phyloP scores from a whole-genome alignment of 345 rosid species.

The Salix udensis region DNA sequence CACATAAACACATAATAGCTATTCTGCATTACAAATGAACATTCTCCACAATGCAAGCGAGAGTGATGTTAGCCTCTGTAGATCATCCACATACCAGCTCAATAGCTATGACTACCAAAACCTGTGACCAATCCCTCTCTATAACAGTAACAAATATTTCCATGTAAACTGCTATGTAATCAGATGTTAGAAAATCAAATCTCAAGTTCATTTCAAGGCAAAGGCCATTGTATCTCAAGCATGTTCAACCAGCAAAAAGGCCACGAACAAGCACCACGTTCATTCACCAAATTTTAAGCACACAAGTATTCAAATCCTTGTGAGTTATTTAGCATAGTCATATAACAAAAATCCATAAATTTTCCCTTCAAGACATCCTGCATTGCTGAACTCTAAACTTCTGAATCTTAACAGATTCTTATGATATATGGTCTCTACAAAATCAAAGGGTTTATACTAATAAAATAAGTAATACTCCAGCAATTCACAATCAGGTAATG shows the following conservation, averaged over 20 bases:
- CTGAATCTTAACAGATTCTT: neutral
- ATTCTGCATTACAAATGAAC: too few species aligned
- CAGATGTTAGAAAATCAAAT: neutral
- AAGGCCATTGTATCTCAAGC: neutral
- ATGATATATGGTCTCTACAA: neutral
- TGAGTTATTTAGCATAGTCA: neutral
- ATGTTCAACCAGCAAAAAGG: neutral
- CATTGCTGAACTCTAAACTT: neutral
- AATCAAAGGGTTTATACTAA: neutral
- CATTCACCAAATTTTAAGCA: neutral
- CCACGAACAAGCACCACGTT: neutral
- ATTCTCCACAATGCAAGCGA: neutral
- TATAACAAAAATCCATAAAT: neutral
- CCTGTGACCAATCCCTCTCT: neutral
- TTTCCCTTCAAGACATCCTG: neutral
- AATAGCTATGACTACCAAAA: neutral
- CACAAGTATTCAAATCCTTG: neutral
- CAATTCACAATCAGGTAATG: conserved; percentile 14
- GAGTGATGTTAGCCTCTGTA: neutral
- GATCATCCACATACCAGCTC: neutral
- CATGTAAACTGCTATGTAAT: neutral
- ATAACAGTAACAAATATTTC: neutral
- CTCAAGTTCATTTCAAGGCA: neutral
- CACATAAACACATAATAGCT: neutral
- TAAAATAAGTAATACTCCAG: neutral